A percentile compares a stretch with the other conserved stretches of the same genome.
These are phyloP conservation scores for Psilocybe sp. DNA, from an alignment of 768 basidiomycete species.

Conservation along the genomic window DNA sequence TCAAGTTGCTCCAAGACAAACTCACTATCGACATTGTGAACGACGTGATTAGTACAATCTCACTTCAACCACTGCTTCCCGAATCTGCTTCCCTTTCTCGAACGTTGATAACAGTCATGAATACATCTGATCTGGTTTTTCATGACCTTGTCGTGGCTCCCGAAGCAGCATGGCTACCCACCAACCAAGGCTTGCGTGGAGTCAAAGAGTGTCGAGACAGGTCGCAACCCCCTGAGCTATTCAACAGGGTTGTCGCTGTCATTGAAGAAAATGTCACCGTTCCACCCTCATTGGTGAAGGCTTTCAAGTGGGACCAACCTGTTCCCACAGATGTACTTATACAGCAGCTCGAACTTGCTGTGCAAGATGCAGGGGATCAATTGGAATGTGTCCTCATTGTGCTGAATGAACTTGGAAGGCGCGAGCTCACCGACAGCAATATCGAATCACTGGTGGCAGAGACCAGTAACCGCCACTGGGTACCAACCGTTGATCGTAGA, in stretches of 20 bases:
- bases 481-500: slow-evolving; percentile 25
- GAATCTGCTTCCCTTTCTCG: slow-evolving; percentile 4
- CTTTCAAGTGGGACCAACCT: slow-evolving; percentile 38
- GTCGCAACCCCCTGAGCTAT: slow-evolving; percentile 25
- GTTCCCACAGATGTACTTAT: slow-evolving; percentile 26
- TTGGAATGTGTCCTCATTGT: slow-evolving; percentile 20
- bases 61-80: slow-evolving; percentile 11
- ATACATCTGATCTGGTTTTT: slow-evolving; percentile 15
- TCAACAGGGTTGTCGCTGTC: slow-evolving; percentile 36
- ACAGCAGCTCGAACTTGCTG: slow-evolving; percentile 28
- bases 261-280: slow-evolving; percentile 23
- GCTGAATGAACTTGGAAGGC: slow-evolving; percentile 27
- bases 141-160: slow-evolving; percentile 6
- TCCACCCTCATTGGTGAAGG: slow-evolving; percentile 24
- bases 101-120: slow-evolving; percentile 11
- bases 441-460: slow-evolving; percentile 12
- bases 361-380: slow-evolving; percentile 11
- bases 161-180: slow-evolving; percentile 35
- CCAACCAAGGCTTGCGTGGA: slow-evolving; percentile 27
- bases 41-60: slow-evolving; percentile 35
- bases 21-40: slow-evolving; percentile 28
- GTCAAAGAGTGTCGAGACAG: slow-evolving; percentile 27
- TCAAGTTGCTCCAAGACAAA: slow-evolving; percentile 24
- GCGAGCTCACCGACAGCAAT: slow-evolving; percentile 16
- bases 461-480: slow-evolving; percentile 25